Evolutionary conservation across 1,139 yeast genomes (phyloP), one percentile per base, ranked within the genome.

Genomic region (Nakaseomyces kungkrabaensis): DNA sequence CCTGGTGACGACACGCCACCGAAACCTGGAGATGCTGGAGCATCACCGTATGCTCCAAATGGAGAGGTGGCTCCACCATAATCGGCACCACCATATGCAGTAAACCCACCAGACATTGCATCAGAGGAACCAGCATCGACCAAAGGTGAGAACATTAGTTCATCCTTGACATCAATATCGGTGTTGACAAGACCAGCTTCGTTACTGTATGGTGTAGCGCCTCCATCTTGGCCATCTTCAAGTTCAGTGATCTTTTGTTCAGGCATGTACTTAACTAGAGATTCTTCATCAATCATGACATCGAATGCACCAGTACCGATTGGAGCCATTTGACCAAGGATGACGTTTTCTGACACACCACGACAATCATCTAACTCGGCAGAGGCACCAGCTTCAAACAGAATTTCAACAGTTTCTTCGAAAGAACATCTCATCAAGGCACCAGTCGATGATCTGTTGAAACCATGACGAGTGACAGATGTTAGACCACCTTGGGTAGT

Each of bases 401-500:
- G 74, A 64, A 94, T 92, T 72, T 94, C 98, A 41, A 92, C 98
- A 2, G 99, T 94, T 70, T 94, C 98, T 73, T 94, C 99, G 74
- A 94, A 94, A 48, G 98, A 92, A 75, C 97, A 92, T 72, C 98
- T 82, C 98, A 94, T 94, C 66, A 94, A 77, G 1, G 98, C 98
- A 72, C 98, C 98, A 34, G 98, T 94, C 59, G 92, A 97, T 37
- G 96, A 87, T 72, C 98, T 84, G 70, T 94, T 94, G 71, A 94
- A 92, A 79, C 99, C 99, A 68, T 92, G 98, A 78, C 99, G 95
- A 48, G 98, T 92, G 62, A 94, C 92, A 37, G 98, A 97, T 88
- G 94, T 92, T 71, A 94, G 77, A 66, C 92, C 96, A 65, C 99
- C 99, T 69, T 96, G 85, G 46, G 96, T 86, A 1, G 99, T 94